Evolutionary conservation across 2,329 filamentous ascomycete genomes (phyloP), one percentile per base, ranked within the genome.

Genomic region (Sclerotinia glacialis): DNA sequence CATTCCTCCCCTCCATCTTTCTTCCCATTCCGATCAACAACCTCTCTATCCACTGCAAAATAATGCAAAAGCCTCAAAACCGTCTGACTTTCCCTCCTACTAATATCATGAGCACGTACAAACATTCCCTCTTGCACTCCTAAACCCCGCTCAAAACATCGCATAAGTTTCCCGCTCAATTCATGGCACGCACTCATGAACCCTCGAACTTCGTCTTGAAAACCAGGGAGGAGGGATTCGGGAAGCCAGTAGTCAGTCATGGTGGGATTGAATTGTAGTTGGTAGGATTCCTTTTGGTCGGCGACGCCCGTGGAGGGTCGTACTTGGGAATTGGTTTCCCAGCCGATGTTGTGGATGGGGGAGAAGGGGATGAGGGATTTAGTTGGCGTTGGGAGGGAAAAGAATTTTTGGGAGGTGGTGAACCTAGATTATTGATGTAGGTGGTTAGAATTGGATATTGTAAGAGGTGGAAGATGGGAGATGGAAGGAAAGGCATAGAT

Each of bases 21-120:
- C 1, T 37, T 11, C 34, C 34, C 34, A 37, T 37, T 5, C 9
- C 28, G 2, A 14, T 40, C 2, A 0, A 12, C 37, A 40, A 14
- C 37, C n/a, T 50, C 46, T 2, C 69, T 78, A 71, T 75, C 79
- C 44, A 82, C 74, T 5, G 78, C 78, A 67, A 83, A 85, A 73
- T 89, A 89, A 72, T 87, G 85, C 26, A 89, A 75, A n/a, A 86
- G 73, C 7, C 84, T 77, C 59, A 83, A 78, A 1, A 84, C 83
- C 3, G 82, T 83, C 73, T 86, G 84, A 3, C 79, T 81, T 37
- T 85, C 80, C 0, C 79, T 75, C 1, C 80, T 75, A 0, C 72
- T 74, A 8, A 83, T 74, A 70, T 85, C 80, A 68, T 87, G 84
- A 1, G 80, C 80, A 42, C 80, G 77, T 69, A 83, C 75, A 71